Percentiles rank a stretch among this genome's conserved stretches.
Conservation (phyloP, 192 early-diverging fungal genomes). For the Umbelopsis isabellina region DNA sequence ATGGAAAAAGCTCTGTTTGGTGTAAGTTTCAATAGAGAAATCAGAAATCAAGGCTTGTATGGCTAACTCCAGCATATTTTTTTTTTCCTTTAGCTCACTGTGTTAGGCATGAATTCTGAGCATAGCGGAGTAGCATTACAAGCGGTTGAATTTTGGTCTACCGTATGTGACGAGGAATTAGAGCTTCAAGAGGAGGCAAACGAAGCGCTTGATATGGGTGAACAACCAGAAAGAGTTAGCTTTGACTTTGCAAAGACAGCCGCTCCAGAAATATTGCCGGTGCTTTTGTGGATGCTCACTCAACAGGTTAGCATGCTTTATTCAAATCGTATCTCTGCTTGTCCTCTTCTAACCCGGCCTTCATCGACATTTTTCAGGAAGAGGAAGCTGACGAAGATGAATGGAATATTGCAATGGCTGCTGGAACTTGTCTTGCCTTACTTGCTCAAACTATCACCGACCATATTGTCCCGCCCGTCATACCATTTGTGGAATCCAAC, state of each 20-base stretch:
- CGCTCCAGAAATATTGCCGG: conserved; percentile 79
- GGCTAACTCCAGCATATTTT: not conserved
- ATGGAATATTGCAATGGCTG: conserved; percentile 98
- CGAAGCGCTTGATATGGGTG: conserved; percentile 59
- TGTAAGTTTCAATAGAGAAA: conserved; percentile 49
- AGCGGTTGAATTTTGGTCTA: conserved; percentile 99
- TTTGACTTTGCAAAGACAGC: conserved; percentile 82
- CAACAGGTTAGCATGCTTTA: conserved; percentile 54
- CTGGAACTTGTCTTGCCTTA: conserved; percentile 90
- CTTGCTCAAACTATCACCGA: conserved; percentile 83
- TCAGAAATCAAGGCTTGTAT: not conserved
- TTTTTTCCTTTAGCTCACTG: conserved; percentile 65
- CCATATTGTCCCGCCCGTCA: conserved; percentile 78
- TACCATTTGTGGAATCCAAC: conserved; percentile 89
- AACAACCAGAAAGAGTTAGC: conserved; percentile 52
- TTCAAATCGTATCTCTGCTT: not conserved
- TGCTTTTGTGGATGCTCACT: conserved; percentile 87
- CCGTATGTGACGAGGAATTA: conserved; percentile 94
- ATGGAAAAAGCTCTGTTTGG: conserved; percentile 96
- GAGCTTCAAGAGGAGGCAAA: conserved; percentile 68
- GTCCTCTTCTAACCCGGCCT: not conserved
- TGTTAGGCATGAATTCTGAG: conserved; percentile 89
- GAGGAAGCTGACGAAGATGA: conserved; percentile 99
- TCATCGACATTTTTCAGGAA: conserved; percentile 51
- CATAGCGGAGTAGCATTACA: conserved; percentile 93